A percentile compares a stretch with the other conserved stretches of the same genome.
These are phyloP conservation scores for Paraphoma sp. DNA, from an alignment of 2,329 filamentous ascomycete genomes.

Conservation along the genomic window DNA sequence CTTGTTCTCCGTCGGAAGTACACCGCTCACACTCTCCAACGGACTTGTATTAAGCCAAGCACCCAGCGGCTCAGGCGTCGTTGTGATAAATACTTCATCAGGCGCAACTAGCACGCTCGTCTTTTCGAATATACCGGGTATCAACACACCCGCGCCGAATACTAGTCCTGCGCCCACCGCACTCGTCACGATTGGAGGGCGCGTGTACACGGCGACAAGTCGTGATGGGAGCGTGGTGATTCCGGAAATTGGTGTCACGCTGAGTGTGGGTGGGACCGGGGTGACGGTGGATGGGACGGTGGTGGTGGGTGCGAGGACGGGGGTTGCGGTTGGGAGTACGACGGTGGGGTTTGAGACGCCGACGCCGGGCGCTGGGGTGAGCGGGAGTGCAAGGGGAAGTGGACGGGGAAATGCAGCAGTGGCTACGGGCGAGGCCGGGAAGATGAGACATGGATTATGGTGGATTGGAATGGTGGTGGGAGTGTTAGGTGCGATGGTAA, in stretches of 20 bases:
- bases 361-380: background rate
- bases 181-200: conserved; percentile 16
- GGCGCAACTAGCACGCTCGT: conserved; percentile 13
- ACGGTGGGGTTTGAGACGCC: conserved; percentile 6
- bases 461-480: background rate
- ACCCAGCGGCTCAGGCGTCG: conserved; percentile 11
- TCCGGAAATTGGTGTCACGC: conserved; percentile 16
- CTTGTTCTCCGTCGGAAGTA: conserved; percentile 9
- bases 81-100: conserved; percentile 10
- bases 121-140: conserved; percentile 8
- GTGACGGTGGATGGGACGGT: conserved; percentile 16
- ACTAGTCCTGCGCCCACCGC: background rate
- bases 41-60: conserved; percentile 19
- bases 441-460: background rate
- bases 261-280: conserved; percentile 12
- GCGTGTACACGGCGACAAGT: conserved; percentile 13
- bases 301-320: conserved; percentile 19
- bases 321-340: conserved; percentile 17
- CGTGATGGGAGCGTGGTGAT: conserved; percentile 14
- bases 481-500: background rate
- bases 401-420: too few species aligned
- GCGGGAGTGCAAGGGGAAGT: background rate
- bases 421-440: background rate
- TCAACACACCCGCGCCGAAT: background rate
- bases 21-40: conserved; percentile 15